Base-by-base conservation (phyloP, 2,329 filamentous ascomycete genomes). In the Chaetomium sp. region DNA sequence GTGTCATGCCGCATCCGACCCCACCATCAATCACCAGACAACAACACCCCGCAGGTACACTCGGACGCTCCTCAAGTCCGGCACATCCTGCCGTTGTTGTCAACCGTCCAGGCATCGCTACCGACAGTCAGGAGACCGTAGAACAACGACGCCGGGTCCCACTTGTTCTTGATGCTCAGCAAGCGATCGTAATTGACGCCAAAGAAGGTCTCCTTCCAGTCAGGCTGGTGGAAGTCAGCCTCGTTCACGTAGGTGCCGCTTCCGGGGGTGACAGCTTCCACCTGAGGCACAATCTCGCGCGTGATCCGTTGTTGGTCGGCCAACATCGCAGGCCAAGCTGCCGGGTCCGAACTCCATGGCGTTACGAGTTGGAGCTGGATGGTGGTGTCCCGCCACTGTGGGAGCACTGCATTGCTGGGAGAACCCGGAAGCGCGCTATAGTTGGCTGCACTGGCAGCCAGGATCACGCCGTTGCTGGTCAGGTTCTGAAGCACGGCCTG, bases 191-290 rank as follows among this genome's bases (percentile, higher is more conserved):
- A 80, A 55, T 78, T 77, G 1, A n/a, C 57, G 1, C 77, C 78
- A 58, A 72, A 80, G 63, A 78, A 79, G 1, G 61, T 65, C 9
- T 69, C 40, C 62, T 77, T 67, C 65, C 69, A 79, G 44, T 74
- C 59, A 0, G 66, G 66, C 61, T 77, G 68, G 34, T 66, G 65
- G 49, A 75, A 74, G 64, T 79, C 71, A 1, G 73, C 77, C 66
- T 82, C 79, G 61, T 79, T 80, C 68, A 76, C 68, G 62, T 79
- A 79, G 1, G 71, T 65, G 2, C 72, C 75, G 14, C 69, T 66
- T 0, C 68, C 70, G 1, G 75, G 73, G 1, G 74, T 74, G 2
- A 72, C 65, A 1, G 61, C 66, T 55, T 70, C 66, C 6, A 74
- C 59, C 52, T 64, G 64, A n/a, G 66, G 66, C 49, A 67, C 61